Conservation (phyloP, 192 early-diverging fungal genomes). For the Podila verticillata region DNA sequence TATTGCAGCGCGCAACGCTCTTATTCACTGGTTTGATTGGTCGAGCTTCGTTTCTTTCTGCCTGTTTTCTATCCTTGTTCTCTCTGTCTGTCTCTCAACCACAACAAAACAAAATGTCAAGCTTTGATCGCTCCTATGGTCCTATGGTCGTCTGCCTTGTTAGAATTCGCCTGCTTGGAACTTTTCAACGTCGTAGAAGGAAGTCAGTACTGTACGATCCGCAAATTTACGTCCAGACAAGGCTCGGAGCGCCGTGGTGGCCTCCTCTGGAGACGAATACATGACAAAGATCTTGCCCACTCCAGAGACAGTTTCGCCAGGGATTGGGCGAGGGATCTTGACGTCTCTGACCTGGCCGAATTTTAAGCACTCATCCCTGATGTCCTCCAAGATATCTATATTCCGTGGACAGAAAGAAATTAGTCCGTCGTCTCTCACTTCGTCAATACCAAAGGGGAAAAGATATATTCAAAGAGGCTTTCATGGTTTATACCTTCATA, state of each 20-base stretch:
- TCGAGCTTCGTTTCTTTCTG: not conserved
- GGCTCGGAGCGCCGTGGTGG: conserved; percentile 75
- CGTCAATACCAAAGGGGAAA: no score
- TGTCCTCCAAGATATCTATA: conserved; percentile 89
- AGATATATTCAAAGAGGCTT: not conserved
- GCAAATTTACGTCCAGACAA: conserved; percentile 95
- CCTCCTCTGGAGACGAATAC: conserved; percentile 68
- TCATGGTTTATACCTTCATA: conserved; percentile 71
- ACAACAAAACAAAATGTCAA: not conserved
- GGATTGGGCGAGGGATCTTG: conserved; percentile 83
- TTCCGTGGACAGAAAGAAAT: not conserved
- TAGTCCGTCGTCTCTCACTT: not conserved
- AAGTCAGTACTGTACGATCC: conserved; percentile 90
- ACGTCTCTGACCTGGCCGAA: conserved; percentile 85
- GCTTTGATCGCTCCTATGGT: not conserved
- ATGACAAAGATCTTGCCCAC: conserved; percentile 95
- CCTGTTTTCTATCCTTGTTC: conserved; percentile 10
- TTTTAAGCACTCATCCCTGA: conserved; percentile 88
- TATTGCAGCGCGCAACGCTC: not conserved
- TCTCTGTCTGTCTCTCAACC: no score
- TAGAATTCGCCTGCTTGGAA: conserved; percentile 75
- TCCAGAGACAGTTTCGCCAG: conserved; percentile 66
- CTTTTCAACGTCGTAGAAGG: conserved; percentile 80
- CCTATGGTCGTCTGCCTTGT: not conserved
- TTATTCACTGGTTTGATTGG: not conserved